Evolutionary conservation across 441 rosid genomes (phyloP).

Genomic region (Erodium moschatum): DNA sequence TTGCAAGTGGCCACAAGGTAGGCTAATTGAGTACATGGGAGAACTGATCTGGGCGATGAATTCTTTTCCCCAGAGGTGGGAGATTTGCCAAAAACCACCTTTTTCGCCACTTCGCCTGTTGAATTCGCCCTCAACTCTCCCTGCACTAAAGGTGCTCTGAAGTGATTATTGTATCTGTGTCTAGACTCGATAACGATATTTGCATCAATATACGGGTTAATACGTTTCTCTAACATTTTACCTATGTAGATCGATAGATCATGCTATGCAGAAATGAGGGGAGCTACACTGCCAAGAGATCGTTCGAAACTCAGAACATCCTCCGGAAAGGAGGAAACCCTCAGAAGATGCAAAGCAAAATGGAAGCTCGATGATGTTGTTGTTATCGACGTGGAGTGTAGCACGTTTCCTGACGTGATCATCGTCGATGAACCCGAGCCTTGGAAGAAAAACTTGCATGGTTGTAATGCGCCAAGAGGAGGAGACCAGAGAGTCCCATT

Average conservation of each 20-base stretch:
- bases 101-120: too few relatives aligned
- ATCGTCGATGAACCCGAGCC: neutral
- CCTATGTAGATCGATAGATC: neutral
- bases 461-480: neutral
- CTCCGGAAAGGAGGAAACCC: neutral
- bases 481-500: neutral
- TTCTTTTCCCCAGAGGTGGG: too few relatives aligned
- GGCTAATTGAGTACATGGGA: too few relatives aligned
- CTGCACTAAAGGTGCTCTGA: too few relatives aligned
- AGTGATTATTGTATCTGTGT: too few relatives aligned
- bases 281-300: constrained; percentile 1
- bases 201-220: too few relatives aligned
- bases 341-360: neutral
- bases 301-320: neutral
- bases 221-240: too few relatives aligned
- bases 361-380: neutral
- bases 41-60: too few relatives aligned
- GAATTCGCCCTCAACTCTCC: too few relatives aligned
- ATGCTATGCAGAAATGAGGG: neutral
- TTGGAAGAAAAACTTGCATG: neutral
- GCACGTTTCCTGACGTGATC: neutral
- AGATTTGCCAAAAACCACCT: too few relatives aligned
- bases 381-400: neutral
- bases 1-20: too few relatives aligned
- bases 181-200: too few relatives aligned